phyloP scores from a whole-genome alignment of 2,329 filamentous ascomycete genomes.

The Pseudogymnoascus sp. region DNA sequence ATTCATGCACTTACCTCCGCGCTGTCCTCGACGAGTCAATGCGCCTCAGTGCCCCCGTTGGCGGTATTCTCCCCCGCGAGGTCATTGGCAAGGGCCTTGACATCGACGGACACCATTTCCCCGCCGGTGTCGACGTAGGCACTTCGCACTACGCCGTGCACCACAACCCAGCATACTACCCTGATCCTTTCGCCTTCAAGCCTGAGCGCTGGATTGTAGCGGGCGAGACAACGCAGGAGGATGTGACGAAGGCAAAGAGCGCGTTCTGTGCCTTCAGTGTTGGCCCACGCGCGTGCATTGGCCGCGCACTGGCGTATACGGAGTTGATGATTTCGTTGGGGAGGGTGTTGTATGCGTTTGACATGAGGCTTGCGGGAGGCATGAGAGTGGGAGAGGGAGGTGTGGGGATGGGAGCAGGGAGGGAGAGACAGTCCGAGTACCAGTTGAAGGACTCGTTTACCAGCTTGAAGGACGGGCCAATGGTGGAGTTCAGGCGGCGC shows the following conservation, averaged over 20 bases:
- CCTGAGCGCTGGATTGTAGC: slow-evolving; percentile 42
- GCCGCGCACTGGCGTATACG: slow-evolving; percentile 23
- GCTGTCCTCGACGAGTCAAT: slow-evolving; percentile 35
- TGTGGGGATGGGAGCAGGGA: slow-evolving; percentile 43
- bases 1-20: slow-evolving; percentile 32
- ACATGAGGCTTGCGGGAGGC: slow-evolving; percentile 20
- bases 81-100: slow-evolving; percentile 20
- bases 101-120: slow-evolving; percentile 25
- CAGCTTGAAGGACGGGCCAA: slow-evolving; percentile 62
- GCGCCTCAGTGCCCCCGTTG: slow-evolving; percentile 24
- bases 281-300: slow-evolving; percentile 24
- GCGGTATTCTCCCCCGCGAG: slow-evolving; percentile 21
- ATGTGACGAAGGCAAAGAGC: slow-evolving; percentile 16
- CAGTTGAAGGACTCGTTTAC: slow-evolving; percentile 68
- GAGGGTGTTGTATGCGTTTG: slow-evolving; percentile 16
- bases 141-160: slow-evolving; percentile 40
- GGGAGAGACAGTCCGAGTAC: slow-evolving; percentile 53
- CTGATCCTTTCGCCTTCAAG: slow-evolving; percentile 33
- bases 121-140: slow-evolving; percentile 37
- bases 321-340: slow-evolving; percentile 24
- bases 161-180: slow-evolving; percentile 38
- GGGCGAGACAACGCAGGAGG: slow-evolving; percentile 14
- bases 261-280: slow-evolving; percentile 25
- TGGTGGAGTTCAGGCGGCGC: slow-evolving; percentile 51
- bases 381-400: slow-evolving; percentile 47